Evolutionary conservation across 495 filamentous ascomycete genomes (phyloP).

Genomic region (Usnea hakonensis): DNA sequence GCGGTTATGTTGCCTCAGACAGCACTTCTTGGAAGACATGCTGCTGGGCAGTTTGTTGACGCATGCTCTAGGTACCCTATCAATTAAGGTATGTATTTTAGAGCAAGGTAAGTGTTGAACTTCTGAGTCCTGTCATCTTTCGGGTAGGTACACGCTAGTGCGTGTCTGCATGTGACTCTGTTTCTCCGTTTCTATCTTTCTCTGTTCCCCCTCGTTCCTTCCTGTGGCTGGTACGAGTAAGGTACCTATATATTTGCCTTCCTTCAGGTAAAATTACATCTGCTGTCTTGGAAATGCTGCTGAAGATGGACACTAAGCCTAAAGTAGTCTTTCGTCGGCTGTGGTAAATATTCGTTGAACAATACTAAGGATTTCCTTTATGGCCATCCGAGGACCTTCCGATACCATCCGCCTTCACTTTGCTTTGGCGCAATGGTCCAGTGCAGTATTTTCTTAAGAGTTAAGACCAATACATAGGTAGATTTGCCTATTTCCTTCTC

Average conservation of each 20-base stretch:
- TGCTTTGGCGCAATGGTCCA: background rate
- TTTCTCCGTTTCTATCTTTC: background rate
- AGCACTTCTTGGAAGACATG: background rate
- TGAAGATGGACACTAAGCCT: too few relatives aligned
- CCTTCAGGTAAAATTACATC: too few relatives aligned
- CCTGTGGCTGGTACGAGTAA: too few relatives aligned
- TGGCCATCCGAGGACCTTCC: background rate
- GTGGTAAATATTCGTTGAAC: slow-evolving; percentile 8
- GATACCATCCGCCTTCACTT: background rate
- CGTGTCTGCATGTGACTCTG: background rate
- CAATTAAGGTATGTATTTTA: background rate
- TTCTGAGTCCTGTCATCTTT: too few relatives aligned
- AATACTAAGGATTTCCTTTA: slow-evolving; percentile 16
- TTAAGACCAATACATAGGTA: too few relatives aligned
- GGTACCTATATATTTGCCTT: too few relatives aligned
- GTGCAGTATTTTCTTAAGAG: too few relatives aligned
- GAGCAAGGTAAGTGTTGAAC: background rate
- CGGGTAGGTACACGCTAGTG: too few relatives aligned
- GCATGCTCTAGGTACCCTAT: background rate
- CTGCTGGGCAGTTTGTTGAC: background rate
- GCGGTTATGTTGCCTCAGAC: slow-evolving; percentile 4
- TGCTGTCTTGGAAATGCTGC: too few relatives aligned
- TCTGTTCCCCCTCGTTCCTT: too few relatives aligned
- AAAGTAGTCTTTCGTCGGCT: background rate
- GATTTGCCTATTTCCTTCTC: background rate